Percentiles rank a stretch among this genome's conserved stretches.
Conservation (phyloP, 805 yeast genomes). For the Blastobotrys peoriensis region DNA sequence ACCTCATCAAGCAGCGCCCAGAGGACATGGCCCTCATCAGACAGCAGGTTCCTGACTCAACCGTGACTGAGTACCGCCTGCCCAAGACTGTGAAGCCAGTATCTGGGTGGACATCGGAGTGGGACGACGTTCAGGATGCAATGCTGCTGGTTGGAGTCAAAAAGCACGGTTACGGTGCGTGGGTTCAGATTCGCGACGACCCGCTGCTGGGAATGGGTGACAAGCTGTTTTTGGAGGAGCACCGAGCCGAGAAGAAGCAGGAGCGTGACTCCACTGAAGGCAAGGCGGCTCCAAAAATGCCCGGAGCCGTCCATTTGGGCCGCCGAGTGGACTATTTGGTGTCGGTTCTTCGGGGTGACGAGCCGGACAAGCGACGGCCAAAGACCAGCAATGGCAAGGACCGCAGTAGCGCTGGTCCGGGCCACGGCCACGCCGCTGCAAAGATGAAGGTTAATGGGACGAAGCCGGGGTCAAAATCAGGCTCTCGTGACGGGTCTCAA, state of each 20-base stretch:
- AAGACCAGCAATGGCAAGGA: not conserved
- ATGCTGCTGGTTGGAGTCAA: slow-evolving; percentile 79
- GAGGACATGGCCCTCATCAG: slow-evolving; percentile 69
- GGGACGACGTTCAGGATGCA: slow-evolving; percentile 81
- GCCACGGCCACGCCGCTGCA: not conserved
- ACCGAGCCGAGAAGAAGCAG: slow-evolving; percentile 31
- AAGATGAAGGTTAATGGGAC: slow-evolving; percentile 2
- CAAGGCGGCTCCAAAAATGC: slow-evolving; percentile 56
- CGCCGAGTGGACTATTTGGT: slow-evolving; percentile 88
- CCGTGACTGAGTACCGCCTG: slow-evolving; percentile 52
- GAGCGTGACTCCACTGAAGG: slow-evolving; percentile 28
- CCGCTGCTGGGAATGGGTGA: slow-evolving; percentile 82
- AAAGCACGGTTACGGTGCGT: slow-evolving; percentile 93
- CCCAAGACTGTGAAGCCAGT: slow-evolving; percentile 68
- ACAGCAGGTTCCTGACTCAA: slow-evolving; percentile 44
- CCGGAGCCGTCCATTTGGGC: slow-evolving; percentile 87
- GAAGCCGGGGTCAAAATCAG: not conserved
- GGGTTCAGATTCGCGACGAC: slow-evolving; percentile 93
- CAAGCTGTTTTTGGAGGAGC: slow-evolving; percentile 66
- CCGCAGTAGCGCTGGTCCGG: not conserved
- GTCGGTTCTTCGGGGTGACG: slow-evolving; percentile 39
- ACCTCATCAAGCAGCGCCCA: slow-evolving; percentile 74
- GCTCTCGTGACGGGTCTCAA: not conserved
- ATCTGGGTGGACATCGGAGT: slow-evolving; percentile 83
- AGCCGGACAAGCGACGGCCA: not conserved